Evolutionary conservation across 2,329 filamentous ascomycete species (phyloP).

Genomic region (Madurella fahalii): DNA sequence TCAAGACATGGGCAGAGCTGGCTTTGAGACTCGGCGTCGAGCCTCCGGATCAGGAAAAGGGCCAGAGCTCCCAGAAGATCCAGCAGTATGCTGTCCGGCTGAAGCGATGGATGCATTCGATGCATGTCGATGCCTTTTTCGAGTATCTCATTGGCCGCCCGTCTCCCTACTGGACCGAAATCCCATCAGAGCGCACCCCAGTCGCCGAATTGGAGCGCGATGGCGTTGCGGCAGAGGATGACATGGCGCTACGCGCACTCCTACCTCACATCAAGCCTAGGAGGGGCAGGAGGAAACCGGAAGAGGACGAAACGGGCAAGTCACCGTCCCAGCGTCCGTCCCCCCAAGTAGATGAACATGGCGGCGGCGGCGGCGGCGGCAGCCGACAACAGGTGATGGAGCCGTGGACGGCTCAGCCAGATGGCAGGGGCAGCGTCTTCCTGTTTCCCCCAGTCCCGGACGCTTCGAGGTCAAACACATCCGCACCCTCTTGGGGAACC

Average conservation of each 20-base stretch:
- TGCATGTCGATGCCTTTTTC: slow-evolving; percentile 94
- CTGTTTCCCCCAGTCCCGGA: slow-evolving; percentile 35
- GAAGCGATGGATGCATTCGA: slow-evolving; percentile 96
- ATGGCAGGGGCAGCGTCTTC: slow-evolving; percentile 34
- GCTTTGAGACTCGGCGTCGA: slow-evolving; percentile 86
- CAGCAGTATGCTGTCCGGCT: slow-evolving; percentile 90
- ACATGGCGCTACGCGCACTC: slow-evolving; percentile 79
- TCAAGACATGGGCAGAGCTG: slow-evolving; percentile 90
- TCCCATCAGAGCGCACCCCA: slow-evolving; percentile 63
- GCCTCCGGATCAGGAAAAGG: slow-evolving; percentile 73
- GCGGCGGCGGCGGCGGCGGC: slow-evolving; percentile 31
- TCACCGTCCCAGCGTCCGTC: slow-evolving; percentile 55
- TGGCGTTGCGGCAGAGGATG: slow-evolving; percentile 80
- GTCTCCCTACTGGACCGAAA: slow-evolving; percentile 74
- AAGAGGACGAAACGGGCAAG: slow-evolving; percentile 52
- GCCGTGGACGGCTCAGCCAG: slow-evolving; percentile 46
- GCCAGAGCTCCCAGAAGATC: slow-evolving; percentile 87
- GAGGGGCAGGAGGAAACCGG: slow-evolving; percentile 59
- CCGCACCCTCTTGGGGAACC: slow-evolving; percentile 43
- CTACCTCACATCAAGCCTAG: slow-evolving; percentile 70
- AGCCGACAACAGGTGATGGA: slow-evolving; percentile 51
- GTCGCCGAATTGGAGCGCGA: slow-evolving; percentile 66
- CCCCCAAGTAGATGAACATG: slow-evolving; percentile 31
- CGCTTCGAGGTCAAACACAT: slow-evolving; percentile 35
- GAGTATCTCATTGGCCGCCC: slow-evolving; percentile 77